Conservation (phyloP, 2,329 filamentous ascomycete species). For the Trichoderma lentiforme region DNA sequence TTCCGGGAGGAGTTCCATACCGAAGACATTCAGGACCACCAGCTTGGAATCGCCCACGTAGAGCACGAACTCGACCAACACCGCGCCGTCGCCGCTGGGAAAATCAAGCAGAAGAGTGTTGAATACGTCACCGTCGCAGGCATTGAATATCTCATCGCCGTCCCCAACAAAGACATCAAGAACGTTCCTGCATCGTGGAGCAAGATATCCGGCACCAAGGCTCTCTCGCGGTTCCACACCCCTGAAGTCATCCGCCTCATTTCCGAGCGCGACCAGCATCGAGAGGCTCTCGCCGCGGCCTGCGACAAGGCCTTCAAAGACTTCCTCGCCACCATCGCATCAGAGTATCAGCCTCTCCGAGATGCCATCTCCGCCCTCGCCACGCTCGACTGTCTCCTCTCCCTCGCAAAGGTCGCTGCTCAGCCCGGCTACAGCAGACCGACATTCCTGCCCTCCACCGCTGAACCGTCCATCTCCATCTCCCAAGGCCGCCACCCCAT, state of each 20-base stretch:
- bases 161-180: conserved; percentile 77
- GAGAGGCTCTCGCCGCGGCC: conserved; percentile 85
- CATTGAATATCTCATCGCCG: conserved; percentile 93
- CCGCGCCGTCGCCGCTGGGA: conserved; percentile 65
- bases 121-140: conserved; percentile 81
- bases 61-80: conserved; percentile 85
- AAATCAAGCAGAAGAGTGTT: conserved; percentile 67
- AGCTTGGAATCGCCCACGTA: conserved; percentile 85
- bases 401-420: conserved; percentile 76
- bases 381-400: conserved; percentile 84
- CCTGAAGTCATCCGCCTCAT: conserved; percentile 82
- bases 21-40: conserved; percentile 83
- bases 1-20: conserved; percentile 86
- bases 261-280: conserved; percentile 87
- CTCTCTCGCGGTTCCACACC: conserved; percentile 87
- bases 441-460: conserved; percentile 57
- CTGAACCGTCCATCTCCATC: conserved; percentile 62
- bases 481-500: conserved; percentile 81
- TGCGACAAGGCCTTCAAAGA: conserved; percentile 78
- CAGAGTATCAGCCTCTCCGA: conserved; percentile 84
- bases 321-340: conserved; percentile 69
- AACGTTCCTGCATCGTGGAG: conserved; percentile 90
- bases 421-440: conserved; percentile 88
- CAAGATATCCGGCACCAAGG: conserved; percentile 94
- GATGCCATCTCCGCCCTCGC: conserved; percentile 85